phyloP scores from a whole-genome alignment of 192 early-diverging fungal species.

The Coemansia sp. region DNA sequence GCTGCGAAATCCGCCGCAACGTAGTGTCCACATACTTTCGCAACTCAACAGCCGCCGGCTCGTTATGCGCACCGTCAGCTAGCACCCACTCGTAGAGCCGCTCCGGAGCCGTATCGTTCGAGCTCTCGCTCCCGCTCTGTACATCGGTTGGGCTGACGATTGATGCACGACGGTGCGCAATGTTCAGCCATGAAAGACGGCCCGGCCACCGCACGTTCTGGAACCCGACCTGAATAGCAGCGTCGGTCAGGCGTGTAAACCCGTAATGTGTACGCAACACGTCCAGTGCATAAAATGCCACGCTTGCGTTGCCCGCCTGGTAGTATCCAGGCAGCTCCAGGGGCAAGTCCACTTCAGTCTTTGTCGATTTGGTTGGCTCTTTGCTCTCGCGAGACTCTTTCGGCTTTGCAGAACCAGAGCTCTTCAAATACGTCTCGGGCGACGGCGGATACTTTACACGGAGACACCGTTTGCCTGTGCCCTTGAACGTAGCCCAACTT shows the following conservation, averaged over 20 bases:
- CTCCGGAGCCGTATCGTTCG: conserved; percentile 6
- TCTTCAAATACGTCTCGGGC: conserved; percentile 21
- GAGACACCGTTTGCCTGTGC: conserved; percentile 42
- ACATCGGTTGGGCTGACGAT: neutral
- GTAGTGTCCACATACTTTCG: conserved; percentile 64
- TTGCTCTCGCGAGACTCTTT: too few relatives aligned
- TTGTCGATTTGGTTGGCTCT: too few relatives aligned
- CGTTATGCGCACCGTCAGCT: conserved; percentile 92
- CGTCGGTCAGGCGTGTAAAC: conserved; percentile 49
- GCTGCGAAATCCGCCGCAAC: conserved; percentile 30
- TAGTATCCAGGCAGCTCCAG: conserved; percentile 67
- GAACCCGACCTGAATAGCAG: conserved; percentile 65
- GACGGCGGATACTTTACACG: conserved; percentile 41
- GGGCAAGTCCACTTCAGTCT: conserved; percentile 54
- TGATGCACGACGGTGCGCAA: neutral
- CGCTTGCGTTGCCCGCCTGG: conserved; percentile 78
- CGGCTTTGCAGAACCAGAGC: too few relatives aligned
- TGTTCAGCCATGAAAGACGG: conserved; percentile 69
- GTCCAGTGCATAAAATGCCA: conserved; percentile 66
- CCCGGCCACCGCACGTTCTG: conserved; percentile 76
- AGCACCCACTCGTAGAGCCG: conserved; percentile 58
- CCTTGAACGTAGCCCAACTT: conserved; percentile 41
- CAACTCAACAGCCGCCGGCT: conserved; percentile 66
- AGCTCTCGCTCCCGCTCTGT: conserved; percentile 10
- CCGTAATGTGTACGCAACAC: conserved; percentile 51